Percentiles rank a stretch among this genome's conserved stretches.
Conservation (phyloP, 345 rosid genomes). For the Toxicodendron radicans region DNA sequence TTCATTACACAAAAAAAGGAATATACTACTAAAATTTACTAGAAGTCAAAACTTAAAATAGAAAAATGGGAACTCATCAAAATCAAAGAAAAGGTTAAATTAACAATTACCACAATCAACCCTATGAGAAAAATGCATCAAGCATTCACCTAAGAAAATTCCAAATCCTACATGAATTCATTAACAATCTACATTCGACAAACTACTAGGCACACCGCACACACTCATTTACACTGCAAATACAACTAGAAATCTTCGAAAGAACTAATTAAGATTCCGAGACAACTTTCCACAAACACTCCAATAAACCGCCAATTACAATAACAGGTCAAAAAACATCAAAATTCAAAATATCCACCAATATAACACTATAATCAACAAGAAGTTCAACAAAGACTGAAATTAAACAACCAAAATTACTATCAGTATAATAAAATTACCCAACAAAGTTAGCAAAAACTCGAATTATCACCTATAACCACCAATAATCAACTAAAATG, state of each 20-base stretch:
- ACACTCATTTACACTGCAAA: neutral
- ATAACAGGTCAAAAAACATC: neutral
- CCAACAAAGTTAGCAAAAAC: neutral
- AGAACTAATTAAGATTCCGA: neutral
- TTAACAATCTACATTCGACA: neutral
- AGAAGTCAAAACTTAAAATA: too few relatives aligned
- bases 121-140: neutral
- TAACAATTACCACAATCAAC: neutral
- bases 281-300: slow-evolving; percentile 1
- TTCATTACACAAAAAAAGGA: too few relatives aligned
- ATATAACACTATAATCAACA: neutral
- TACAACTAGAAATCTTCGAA: neutral
- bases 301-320: neutral
- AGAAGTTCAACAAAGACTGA: neutral
- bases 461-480: neutral
- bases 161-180: neutral
- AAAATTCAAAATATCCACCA: neutral
- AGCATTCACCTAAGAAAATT: neutral
- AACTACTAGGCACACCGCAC: neutral
- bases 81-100: neutral
- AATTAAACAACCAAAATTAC: neutral
- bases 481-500: neutral
- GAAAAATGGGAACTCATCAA: too few relatives aligned
- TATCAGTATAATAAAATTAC: too few relatives aligned
- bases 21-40: too few relatives aligned